phyloP scores from a whole-genome alignment of 179 eudicot genomes.

The Amaranthus tricolor region DNA sequence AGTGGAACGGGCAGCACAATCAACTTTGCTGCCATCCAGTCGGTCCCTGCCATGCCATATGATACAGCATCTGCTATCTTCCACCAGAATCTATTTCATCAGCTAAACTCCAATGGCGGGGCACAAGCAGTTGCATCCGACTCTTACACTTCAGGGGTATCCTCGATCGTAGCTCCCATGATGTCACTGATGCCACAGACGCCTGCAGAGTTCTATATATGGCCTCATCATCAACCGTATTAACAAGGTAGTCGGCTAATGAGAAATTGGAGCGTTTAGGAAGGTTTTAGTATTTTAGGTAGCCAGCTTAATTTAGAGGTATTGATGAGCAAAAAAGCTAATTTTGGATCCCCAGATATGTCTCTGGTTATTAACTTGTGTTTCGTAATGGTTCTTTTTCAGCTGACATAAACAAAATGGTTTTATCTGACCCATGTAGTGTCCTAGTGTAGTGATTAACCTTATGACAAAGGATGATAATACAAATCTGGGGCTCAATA shows the following conservation, averaged over 20 bases:
- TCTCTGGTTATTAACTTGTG: conserved; percentile 23
- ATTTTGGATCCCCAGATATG: conserved; percentile 30
- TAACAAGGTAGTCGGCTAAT: conserved; percentile 21
- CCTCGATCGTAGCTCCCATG: conserved; percentile 26
- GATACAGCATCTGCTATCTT: conserved; percentile 46
- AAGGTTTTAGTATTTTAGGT: conserved; percentile 4
- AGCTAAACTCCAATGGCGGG: conserved; percentile 32
- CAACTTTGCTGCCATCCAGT: conserved; percentile 50
- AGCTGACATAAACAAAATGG: conserved; percentile 24
- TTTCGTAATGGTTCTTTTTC: conserved; percentile 13
- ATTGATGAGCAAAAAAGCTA: conserved; percentile 35
- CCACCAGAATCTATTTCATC: conserved; percentile 62
- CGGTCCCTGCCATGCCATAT: conserved; percentile 46
- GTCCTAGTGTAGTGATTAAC: conserved; percentile 29
- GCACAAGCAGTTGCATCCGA: conserved; percentile 28
- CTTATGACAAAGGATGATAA: conserved; percentile 30
- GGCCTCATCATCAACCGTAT: conserved; percentile 77
- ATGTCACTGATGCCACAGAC: conserved; percentile 51
- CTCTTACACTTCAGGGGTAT: conserved; percentile 25
- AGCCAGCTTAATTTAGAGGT: conserved; percentile 23
- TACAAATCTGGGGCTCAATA: conserved; percentile 13
- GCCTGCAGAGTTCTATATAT: conserved; percentile 61
- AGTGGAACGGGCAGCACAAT: conserved; percentile 43
- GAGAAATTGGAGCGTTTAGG: neutral
- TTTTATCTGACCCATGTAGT: conserved; percentile 32